Evolutionary conservation across 768 basidiomycete genomes (phyloP), one percentile per base, ranked within the genome.

Genomic region (Termitomyces sp.): DNA sequence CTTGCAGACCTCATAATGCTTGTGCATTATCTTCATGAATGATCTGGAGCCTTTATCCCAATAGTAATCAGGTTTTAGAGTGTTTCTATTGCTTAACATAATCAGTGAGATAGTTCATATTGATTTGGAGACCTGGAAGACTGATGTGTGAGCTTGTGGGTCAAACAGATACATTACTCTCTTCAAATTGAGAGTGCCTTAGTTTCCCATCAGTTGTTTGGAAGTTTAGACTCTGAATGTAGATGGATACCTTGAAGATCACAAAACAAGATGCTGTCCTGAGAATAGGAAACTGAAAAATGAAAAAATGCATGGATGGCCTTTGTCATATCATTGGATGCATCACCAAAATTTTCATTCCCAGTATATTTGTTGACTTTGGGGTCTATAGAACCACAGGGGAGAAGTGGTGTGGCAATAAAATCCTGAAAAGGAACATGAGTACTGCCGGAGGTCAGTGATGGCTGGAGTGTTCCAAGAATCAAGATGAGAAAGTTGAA

Each of bases 61-160:
- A 15, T 56, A 56, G 47, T 50, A 41, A 13, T 26, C 4, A 16
- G 48, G 55, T 31, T 53, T 10, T 9, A 4, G 5, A 6, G n/a
- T 42, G 6, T 53, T 53, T 16, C 52, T 52, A 26, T 50, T 2
- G 7, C 16, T 5, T 15, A 20, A 22, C 16, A 29, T 6, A 5
- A n/a, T 39, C 37, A 24, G 24, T 56, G 26, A 31, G 47, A 56
- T 28, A 3, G 6, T 37, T 3, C 16, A 12, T 4, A 48, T 16
- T 37, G 20, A 55, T 18, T 16, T 4, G 2, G 45, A 56, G 26
- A 28, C 16, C 15, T 29, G 5, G 12, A 12, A 34, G 24, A 62
- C 64, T 29, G 54, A 68, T 59, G 50, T 66, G 54, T 70, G 65
- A 39, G 61, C 59, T 51, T 70, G 67, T 6, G 63, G 69, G 50